Percentiles rank a stretch among this genome's conserved stretches.
phyloP scores from a whole-genome alignment of 495 filamentous ascomycete genomes.

The Trichoderma asperelloides region DNA sequence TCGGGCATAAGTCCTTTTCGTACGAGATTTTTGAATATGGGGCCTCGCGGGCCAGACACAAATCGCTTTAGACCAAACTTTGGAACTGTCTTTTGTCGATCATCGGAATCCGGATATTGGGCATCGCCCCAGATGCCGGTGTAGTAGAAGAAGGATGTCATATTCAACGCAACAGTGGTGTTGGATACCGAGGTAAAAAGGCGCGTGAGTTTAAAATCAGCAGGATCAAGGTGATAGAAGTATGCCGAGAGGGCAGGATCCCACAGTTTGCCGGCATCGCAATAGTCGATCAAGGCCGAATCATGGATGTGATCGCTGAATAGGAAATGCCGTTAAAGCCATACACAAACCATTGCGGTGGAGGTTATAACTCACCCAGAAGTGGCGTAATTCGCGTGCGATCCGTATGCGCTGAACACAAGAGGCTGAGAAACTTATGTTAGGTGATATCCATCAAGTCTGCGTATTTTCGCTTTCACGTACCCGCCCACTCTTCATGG shows the following conservation, averaged over 20 bases:
- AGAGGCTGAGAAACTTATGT: constrained; percentile 3
- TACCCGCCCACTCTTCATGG: constrained; percentile 8
- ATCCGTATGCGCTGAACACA: constrained; percentile 12
- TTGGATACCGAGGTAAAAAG: not conserved
- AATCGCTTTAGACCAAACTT: constrained; percentile 10
- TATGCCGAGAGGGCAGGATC: constrained; percentile 11
- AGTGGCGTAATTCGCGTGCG: constrained; percentile 11
- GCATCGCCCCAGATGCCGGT: constrained; percentile 10
- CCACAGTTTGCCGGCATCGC: constrained; percentile 10
- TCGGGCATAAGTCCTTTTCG: constrained; percentile 8
- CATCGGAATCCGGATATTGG: constrained; percentile 9
- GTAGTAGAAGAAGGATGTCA: constrained; percentile 12
- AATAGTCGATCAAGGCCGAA: constrained; percentile 8
- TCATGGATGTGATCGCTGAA: constrained; percentile 9
- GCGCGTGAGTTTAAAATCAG: constrained; percentile 7
- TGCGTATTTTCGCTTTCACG: not conserved
- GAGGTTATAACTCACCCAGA: constrained; percentile 3
- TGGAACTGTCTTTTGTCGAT: constrained; percentile 10
- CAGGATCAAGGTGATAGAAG: constrained; percentile 10
- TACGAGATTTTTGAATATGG: constrained; percentile 8
- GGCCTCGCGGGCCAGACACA: constrained; percentile 10
- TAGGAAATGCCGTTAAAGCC: not conserved
- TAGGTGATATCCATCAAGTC: not conserved
- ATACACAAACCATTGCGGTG: not conserved
- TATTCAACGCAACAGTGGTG: not conserved